Percentiles rank a stretch among this genome's conserved stretches.
These are phyloP conservation scores for Leucocoprinus birnbaumii DNA, from an alignment of 768 basidiomycete genomes.

Conservation along the genomic window DNA sequence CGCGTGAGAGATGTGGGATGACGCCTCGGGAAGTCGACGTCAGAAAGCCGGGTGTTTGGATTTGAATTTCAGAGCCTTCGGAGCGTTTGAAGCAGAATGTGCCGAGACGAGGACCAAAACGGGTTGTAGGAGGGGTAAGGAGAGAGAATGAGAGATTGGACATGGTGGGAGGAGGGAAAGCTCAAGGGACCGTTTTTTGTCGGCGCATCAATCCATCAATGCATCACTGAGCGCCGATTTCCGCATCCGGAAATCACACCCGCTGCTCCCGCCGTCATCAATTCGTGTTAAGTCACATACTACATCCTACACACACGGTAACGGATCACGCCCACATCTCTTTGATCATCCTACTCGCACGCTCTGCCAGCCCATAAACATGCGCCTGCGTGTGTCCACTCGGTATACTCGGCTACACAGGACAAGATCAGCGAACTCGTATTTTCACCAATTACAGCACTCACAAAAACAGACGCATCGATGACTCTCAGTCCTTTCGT, in stretches of 20 bases:
- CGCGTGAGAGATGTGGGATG: slow-evolving; percentile 70
- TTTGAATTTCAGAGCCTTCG: slow-evolving; percentile 24
- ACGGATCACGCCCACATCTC: not conserved
- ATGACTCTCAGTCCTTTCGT: slow-evolving; percentile 31
- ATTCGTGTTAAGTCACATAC: too few species aligned
- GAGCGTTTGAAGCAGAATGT: slow-evolving; percentile 22
- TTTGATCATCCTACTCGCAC: slow-evolving; percentile 1
- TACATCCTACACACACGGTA: too few species aligned
- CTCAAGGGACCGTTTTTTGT: not conserved
- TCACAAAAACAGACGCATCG: slow-evolving; percentile 33
- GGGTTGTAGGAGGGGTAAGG: slow-evolving; percentile 4
- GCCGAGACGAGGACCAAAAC: slow-evolving; percentile 36
- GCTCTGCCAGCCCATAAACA: slow-evolving; percentile 13
- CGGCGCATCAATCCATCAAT: not conserved
- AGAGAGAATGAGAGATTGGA: slow-evolving; percentile 15
- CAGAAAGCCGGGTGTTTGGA: slow-evolving; percentile 62
- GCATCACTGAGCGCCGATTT: not conserved
- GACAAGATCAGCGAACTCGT: not conserved
- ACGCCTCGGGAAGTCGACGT: slow-evolving; percentile 69
- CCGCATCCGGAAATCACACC: not conserved
- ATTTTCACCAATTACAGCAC: not conserved
- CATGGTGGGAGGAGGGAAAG: not conserved
- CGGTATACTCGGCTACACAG: slow-evolving; percentile 6
- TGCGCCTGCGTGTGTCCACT: slow-evolving; percentile 12
- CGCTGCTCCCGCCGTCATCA: too few species aligned